Evolutionary conservation across 1,139 yeast species (phyloP).

Genomic region (Suhomyces taliae): DNA sequence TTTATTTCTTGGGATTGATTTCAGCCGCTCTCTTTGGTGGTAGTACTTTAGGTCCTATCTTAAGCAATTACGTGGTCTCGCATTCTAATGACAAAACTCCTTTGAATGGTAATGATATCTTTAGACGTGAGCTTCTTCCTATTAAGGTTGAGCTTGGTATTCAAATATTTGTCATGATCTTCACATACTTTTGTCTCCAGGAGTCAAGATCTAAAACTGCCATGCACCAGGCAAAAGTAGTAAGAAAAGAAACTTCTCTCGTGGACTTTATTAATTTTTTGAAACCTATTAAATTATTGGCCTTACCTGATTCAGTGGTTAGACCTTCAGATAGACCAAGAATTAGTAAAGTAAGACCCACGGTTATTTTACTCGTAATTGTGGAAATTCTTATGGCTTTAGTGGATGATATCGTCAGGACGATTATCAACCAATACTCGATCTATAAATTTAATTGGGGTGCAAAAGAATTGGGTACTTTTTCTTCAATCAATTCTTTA

Average conservation of each 20-base stretch:
- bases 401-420: constrained; percentile 8
- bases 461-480: constrained; percentile 57
- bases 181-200: constrained; percentile 44
- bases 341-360: constrained; percentile 22
- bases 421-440: constrained; percentile 47
- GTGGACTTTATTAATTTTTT: constrained; percentile 26
- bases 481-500: constrained; percentile 55
- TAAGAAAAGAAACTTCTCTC: neutral
- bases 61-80: constrained; percentile 5
- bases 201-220: constrained; percentile 47
- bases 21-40: constrained; percentile 11
- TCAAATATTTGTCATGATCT: constrained; percentile 26
- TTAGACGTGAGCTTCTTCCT: constrained; percentile 27
- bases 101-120: constrained; percentile 2
- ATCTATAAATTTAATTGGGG: constrained; percentile 61
- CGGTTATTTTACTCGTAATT: constrained; percentile 45
- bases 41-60: constrained; percentile 12
- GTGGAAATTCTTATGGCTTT: constrained; percentile 31
- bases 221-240: constrained; percentile 37
- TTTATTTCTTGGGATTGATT: constrained; percentile 10
- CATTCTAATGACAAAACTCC: constrained; percentile 1
- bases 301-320: constrained; percentile 40
- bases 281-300: constrained; percentile 46
- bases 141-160: constrained; percentile 29
- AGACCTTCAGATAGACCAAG: constrained; percentile 5